These are phyloP conservation scores for Aspergillus sp. DNA, from an alignment of 2,329 filamentous ascomycete genomes.

Conservation along the genomic window DNA sequence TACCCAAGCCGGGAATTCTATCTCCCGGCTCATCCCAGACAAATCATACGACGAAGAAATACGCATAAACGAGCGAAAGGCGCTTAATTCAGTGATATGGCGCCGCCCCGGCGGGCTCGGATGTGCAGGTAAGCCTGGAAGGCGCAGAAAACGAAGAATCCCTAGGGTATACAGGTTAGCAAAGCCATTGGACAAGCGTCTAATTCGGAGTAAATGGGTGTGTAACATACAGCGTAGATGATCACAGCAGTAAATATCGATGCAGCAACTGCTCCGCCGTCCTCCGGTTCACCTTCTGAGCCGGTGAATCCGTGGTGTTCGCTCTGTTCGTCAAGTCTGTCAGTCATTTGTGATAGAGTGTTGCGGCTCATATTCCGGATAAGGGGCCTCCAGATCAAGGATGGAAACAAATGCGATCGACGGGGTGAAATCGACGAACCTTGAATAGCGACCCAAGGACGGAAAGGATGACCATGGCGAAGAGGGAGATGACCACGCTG, in stretches of 20 bases:
- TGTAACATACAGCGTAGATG: slow-evolving; percentile 75
- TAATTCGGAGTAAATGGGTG: not conserved
- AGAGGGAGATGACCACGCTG: slow-evolving; percentile 70
- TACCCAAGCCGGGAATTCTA: not conserved
- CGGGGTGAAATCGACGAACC: slow-evolving; percentile 40
- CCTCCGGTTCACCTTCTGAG: slow-evolving; percentile 64
- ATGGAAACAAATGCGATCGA: not conserved
- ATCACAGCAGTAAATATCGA: slow-evolving; percentile 86
- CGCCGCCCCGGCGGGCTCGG: slow-evolving; percentile 77
- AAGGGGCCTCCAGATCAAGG: not conserved
- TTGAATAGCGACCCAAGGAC: slow-evolving; percentile 72
- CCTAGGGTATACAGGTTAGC: slow-evolving; percentile 49
- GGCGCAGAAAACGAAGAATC: slow-evolving; percentile 87
- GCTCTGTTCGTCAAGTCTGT: slow-evolving; percentile 34
- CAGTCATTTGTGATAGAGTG: not conserved
- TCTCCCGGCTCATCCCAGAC: not conserved
- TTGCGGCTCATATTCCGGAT: not conserved
- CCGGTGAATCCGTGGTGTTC: slow-evolving; percentile 85
- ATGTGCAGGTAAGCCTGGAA: slow-evolving; percentile 84
- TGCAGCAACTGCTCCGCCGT: slow-evolving; percentile 74
- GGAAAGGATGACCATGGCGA: slow-evolving; percentile 65
- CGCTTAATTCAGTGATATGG: slow-evolving; percentile 68
- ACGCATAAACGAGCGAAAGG: not conserved
- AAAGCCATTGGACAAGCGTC: not conserved
- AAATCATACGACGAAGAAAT: not conserved